Evolutionary conservation across 768 basidiomycete species (phyloP).

Genomic region (Galerina sulciceps): DNA sequence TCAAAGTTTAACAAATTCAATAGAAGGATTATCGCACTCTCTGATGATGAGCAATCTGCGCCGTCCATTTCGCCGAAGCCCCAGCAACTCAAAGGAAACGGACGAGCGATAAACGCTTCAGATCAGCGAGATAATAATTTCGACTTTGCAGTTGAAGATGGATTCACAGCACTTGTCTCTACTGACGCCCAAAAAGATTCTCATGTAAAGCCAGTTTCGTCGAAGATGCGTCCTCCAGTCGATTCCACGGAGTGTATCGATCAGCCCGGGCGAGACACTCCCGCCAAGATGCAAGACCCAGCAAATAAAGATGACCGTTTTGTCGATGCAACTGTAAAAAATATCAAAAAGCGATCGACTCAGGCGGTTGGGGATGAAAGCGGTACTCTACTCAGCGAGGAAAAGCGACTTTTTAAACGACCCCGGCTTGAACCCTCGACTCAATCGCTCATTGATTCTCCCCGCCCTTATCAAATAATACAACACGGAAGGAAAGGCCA

Average conservation of each 20-base stretch:
- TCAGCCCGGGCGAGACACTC: too few species aligned
- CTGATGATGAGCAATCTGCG: constrained; percentile 16
- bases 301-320: background rate
- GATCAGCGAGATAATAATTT: too few species aligned
- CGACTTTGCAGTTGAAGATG: too few species aligned
- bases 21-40: constrained; percentile 8
- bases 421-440: background rate
- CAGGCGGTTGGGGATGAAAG: background rate
- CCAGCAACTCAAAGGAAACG: too few species aligned
- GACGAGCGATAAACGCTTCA: too few species aligned
- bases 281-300: background rate
- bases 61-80: too few species aligned
- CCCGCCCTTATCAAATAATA: background rate
- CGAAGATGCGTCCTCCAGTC: too few species aligned
- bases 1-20: constrained; percentile 1
- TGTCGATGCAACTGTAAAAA: background rate
- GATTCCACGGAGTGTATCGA: too few species aligned
- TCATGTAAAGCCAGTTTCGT: too few species aligned
- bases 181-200: too few species aligned
- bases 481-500: constrained; percentile 8
- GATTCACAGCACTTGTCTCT: too few species aligned
- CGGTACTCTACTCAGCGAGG: background rate
- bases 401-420: background rate
- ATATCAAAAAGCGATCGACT: constrained; percentile 24
- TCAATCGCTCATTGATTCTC: background rate